A percentile compares a stretch with the other conserved stretches of the same genome.
Evolutionary conservation across 2,329 filamentous ascomycete genomes (phyloP).

Genomic region (Curvularia sp.): DNA sequence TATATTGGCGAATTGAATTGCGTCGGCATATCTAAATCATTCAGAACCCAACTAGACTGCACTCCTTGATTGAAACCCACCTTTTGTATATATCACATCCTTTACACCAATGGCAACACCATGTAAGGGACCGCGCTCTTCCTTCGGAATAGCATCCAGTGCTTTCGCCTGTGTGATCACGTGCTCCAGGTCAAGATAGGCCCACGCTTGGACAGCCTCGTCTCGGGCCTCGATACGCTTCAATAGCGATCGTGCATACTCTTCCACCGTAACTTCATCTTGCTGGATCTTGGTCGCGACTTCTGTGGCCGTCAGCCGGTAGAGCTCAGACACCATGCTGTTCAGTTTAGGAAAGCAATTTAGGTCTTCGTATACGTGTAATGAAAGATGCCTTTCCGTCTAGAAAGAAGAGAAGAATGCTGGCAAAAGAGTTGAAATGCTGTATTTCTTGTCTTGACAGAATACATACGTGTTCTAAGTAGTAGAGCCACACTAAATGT

Average conservation of each 20-base stretch:
- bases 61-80: background rate
- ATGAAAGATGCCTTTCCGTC: background rate
- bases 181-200: constrained; percentile 40
- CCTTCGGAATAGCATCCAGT: constrained; percentile 59
- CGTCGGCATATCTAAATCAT: constrained; percentile 61
- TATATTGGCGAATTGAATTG: constrained; percentile 64
- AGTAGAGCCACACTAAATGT: background rate
- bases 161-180: constrained; percentile 59
- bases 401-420: background rate
- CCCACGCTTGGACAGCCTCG: constrained; percentile 39
- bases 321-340: constrained; percentile 19
- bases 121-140: constrained; percentile 62
- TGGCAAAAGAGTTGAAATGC: background rate
- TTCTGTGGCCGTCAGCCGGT: constrained; percentile 34
- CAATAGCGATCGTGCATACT: constrained; percentile 40
- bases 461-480: background rate
- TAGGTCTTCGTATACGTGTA: background rate
- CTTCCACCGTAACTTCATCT: constrained; percentile 36
- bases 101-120: constrained; percentile 66
- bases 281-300: constrained; percentile 31
- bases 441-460: background rate
- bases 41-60: too few species aligned
- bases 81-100: constrained; percentile 63
- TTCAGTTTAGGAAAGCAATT: background rate
- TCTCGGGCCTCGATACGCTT: constrained; percentile 38